Evolutionary conservation across 108 stramenopile genomes (phyloP), one percentile per base, ranked within the genome.

Genomic region (Licmophora abbreviata): DNA sequence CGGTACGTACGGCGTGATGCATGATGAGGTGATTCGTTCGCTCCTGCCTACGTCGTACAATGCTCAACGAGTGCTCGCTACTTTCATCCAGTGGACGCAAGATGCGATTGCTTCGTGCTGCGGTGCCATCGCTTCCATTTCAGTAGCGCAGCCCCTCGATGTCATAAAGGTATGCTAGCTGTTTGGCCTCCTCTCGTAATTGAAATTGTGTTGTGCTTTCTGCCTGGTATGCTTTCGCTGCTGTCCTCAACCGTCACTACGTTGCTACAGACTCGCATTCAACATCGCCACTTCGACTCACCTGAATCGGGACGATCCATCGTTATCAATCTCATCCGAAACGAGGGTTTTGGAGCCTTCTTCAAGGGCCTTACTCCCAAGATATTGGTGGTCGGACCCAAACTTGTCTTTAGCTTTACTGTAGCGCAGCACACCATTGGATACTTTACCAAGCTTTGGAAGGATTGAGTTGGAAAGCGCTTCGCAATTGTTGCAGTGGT

Each of bases 361-460:
- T 87, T 87, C 64, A 87, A 87, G 55, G 85, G 85, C 9, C 56
- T 87, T 27, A 69, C 74, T 24, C 85, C 85, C 14, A 87, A 87
- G 72, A 56, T 87, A 2, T 18, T 83, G 22, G 82, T 87, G 15
- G 81, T 87, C 14, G 85, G 85, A 10, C 85, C 85, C 1, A 87
- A 87, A 56, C 70, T 87, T 12, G 42, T 87, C 40, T 87, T 87
- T 64, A 81, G 79, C 17, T 87, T 83, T 55, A 87, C 85, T 8
- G 61, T 87, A 24, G 85, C 85, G 21, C 85, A 87, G 63, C 78
- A 79, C 22, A 55, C 83, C 23, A 87, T 87, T 52, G 70, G 48
- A 7, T 74, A 69, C 50, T 80, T 78, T 66, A 47, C 43, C n/a
- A 54, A 43, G n/a, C n/a, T n/a, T n/a, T n/a, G n/a, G n/a, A n/a